Evolutionary conservation across 345 rosid species (phyloP).

Genomic region (Dimocarpus longan): DNA sequence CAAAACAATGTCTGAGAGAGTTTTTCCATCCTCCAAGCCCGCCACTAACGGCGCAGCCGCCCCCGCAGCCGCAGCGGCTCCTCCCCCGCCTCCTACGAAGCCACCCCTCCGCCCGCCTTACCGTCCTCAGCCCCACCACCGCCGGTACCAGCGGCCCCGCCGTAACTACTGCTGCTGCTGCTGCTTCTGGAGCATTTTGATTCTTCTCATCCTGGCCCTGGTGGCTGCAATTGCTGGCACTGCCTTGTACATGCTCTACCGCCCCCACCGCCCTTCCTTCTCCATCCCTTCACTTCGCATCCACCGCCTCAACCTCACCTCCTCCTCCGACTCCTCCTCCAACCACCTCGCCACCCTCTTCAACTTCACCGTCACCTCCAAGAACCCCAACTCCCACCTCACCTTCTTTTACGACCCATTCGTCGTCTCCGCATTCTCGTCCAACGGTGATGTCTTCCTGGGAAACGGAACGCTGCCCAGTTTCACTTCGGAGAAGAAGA

Average conservation of each 20-base stretch:
- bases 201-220: slow-evolving; percentile 61
- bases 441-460: slow-evolving; percentile 46
- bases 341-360: slow-evolving; percentile 67
- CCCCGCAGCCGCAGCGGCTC: slow-evolving; percentile 23
- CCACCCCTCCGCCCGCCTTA: slow-evolving; percentile 63
- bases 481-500: slow-evolving; percentile 51
- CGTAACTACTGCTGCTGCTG: slow-evolving; percentile 80
- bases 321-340: slow-evolving; percentile 64
- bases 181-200: slow-evolving; percentile 81
- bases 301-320: slow-evolving; percentile 67
- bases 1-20: slow-evolving; percentile 57
- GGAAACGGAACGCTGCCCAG: slow-evolving; percentile 82
- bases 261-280: slow-evolving; percentile 74
- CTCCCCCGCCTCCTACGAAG: slow-evolving; percentile 38
- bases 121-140: slow-evolving; percentile 64
- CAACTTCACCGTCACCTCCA: slow-evolving; percentile 75
- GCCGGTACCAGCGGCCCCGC: slow-evolving; percentile 52
- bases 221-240: slow-evolving; percentile 68
- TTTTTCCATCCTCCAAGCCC: slow-evolving; percentile 74
- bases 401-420: slow-evolving; percentile 71
- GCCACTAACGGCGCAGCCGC: slow-evolving; percentile 24
- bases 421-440: slow-evolving; percentile 41
- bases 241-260: slow-evolving; percentile 76
- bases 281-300: slow-evolving; percentile 72
- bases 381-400: slow-evolving; percentile 79